Percentiles rank a stretch among this genome's conserved stretches.
Evolutionary conservation across 1,284 basidiomycete genomes (phyloP).

Genomic region (Cryptococcus floricola): DNA sequence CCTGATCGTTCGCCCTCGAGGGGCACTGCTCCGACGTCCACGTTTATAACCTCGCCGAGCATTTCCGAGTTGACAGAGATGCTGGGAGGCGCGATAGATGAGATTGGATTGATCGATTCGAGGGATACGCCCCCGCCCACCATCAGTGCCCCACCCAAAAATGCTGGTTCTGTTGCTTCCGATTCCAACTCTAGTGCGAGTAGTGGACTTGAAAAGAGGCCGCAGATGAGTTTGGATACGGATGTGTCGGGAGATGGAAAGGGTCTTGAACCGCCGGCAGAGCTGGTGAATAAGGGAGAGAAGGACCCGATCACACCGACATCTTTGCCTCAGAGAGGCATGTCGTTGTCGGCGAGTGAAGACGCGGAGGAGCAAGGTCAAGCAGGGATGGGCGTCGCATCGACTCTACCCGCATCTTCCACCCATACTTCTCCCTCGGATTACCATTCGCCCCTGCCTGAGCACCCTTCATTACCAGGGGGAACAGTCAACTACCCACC

Average conservation of each 20-base stretch:
- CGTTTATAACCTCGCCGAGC: constrained; percentile 19
- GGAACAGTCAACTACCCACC: too few relatives aligned
- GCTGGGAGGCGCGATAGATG: constrained; percentile 47
- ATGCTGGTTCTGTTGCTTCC: constrained; percentile 9
- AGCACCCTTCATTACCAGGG: constrained; percentile 3
- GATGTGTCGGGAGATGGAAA: constrained; percentile 52
- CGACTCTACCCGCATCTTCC: constrained; percentile 21
- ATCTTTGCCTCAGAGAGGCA: constrained; percentile 11
- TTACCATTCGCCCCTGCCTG: constrained; percentile 10
- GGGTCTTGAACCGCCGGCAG: constrained; percentile 4
- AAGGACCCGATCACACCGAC: constrained; percentile 44
- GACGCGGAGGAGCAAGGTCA: constrained; percentile 7
- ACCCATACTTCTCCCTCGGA: background rate
- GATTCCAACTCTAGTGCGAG: too few relatives aligned
- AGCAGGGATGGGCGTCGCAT: constrained; percentile 19
- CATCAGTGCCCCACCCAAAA: constrained; percentile 21
- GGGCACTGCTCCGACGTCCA: constrained; percentile 5
- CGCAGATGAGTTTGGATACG: constrained; percentile 49
- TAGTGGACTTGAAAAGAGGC: too few relatives aligned
- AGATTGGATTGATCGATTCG: constrained; percentile 41
- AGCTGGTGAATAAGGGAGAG: too few relatives aligned
- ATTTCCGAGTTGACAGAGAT: constrained; percentile 46
- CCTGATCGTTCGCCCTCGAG: constrained; percentile 13
- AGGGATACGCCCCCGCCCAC: constrained; percentile 36
- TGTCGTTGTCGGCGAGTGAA: background rate